Base-by-base conservation (phyloP, 495 filamentous ascomycete species). In the Penicillium canescens region DNA sequence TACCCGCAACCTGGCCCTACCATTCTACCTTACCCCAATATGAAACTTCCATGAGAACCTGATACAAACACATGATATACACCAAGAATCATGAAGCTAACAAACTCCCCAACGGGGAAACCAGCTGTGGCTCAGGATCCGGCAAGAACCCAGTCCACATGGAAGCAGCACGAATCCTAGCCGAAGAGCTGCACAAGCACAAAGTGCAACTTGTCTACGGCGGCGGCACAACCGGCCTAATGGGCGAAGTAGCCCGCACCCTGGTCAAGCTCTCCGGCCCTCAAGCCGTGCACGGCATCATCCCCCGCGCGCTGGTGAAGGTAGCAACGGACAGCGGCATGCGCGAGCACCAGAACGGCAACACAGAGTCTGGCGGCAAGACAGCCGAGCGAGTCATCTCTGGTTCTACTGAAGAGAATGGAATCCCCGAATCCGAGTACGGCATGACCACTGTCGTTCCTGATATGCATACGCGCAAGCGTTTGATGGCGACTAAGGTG, bases 401-500 rank as follows among this genome's bases (percentile, higher is more conserved):
- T 5, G 62, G 69, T n/a, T 52, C 57, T 12, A n/a, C 55, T 23
- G 59, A 68, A 34, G 62, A 67, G 9, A 55, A 67, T 10, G 70
- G 84, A 3, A 86, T 92, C 9, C 80, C 86, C 37, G 84, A 89
- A 64, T 71, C 74, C 0, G 77, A 88, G 9, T 98, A 84, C 64
- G 94, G 95, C 0, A 73, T 79, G 2, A 97, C 90, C 7, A 97
- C 91, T 0, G 84, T 96, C 13, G 94, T 98, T 20, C 76, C 82
- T 55, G 91, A 96, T 62, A 98, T 98, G 94, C 94, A 98, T 68
- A 90, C 89, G 44, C 84, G 94, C 43, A 98, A 98, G 74, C 79
- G 83, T 36, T 73, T 95, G 74, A 98, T 98, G 94, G 94, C 91
- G 36, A 74, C 80, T 56, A 88, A 91, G 67, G 91, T 96, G 4